A percentile compares a stretch with the other conserved stretches of the same genome.
These are phyloP conservation scores for Butyriboletus loyo DNA, from an alignment of 768 basidiomycete genomes.

Conservation along the genomic window DNA sequence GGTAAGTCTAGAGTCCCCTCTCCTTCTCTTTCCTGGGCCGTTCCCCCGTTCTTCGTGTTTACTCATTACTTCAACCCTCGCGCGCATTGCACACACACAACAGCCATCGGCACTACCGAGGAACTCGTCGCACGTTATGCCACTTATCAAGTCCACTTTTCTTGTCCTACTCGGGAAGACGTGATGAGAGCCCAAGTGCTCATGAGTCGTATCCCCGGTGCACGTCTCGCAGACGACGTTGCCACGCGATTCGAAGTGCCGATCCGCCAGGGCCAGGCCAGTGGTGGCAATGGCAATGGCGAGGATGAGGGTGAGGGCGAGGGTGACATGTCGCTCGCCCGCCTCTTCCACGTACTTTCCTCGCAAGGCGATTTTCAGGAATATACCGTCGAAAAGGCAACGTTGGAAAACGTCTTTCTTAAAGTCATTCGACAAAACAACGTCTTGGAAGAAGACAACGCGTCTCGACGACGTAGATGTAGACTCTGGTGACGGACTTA, in stretches of 20 bases:
- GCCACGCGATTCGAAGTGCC: conserved; percentile 76
- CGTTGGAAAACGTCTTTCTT: conserved; percentile 69
- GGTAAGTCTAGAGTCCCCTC: no score
- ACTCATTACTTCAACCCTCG: no score
- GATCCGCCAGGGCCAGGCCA: conserved; percentile 26
- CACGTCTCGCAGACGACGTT: conserved; percentile 67
- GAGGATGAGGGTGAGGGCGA: not conserved
- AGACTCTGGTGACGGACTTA: conserved; percentile 1
- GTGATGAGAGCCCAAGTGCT: conserved; percentile 52
- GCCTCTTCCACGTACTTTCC: conserved; percentile 56
- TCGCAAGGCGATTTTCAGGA: conserved; percentile 54
- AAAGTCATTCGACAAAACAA: conserved; percentile 65
- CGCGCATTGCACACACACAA: not conserved
- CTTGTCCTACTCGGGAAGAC: conserved; percentile 62
- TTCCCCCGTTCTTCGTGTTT: no score
- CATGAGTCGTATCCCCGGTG: conserved; percentile 61
- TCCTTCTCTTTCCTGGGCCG: no score
- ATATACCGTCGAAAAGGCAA: conserved; percentile 68
- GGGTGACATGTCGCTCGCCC: conserved; percentile 46
- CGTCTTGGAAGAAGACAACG: conserved; percentile 46
- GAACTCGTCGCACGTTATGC: conserved; percentile 65
- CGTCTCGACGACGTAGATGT: conserved; percentile 3
- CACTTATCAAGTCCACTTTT: conserved; percentile 75
- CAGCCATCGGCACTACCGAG: conserved; percentile 66
- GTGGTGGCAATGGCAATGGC: not conserved